These are phyloP conservation scores for Lathyrus tuberosus DNA, from an alignment of 306 rosid genomes.

Conservation along the genomic window DNA sequence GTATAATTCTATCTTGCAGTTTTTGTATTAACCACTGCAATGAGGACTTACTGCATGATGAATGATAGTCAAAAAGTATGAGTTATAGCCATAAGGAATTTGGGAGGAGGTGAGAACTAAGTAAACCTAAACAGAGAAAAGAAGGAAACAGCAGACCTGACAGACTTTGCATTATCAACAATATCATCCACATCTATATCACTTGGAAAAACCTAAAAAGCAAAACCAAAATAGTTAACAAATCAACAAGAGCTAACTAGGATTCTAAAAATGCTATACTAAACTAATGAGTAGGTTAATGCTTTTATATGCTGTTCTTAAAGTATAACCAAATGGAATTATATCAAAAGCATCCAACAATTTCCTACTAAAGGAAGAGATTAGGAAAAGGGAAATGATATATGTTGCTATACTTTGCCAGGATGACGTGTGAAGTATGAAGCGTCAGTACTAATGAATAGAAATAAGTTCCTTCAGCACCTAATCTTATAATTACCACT, in stretches of 20 bases:
- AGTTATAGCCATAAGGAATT: constrained; percentile 26
- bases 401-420: constrained; percentile 24
- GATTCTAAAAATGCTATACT: not conserved
- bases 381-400: constrained; percentile 4
- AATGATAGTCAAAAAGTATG: constrained; percentile 26
- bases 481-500: constrained; percentile 20
- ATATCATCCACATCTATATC: constrained; percentile 67
- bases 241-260: constrained; percentile 33
- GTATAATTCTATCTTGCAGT: constrained; percentile 72
- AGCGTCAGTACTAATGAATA: constrained; percentile 8
- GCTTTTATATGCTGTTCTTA: constrained; percentile 6
- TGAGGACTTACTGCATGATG: constrained; percentile 67
- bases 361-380: constrained; percentile 7
- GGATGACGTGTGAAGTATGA: constrained; percentile 9
- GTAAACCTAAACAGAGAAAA: constrained; percentile 9
- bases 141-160: constrained; percentile 57
- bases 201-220: constrained; percentile 77
- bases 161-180: constrained; percentile 62
- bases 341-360: constrained; percentile 21
- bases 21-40: constrained; percentile 76
- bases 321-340: constrained; percentile 25
- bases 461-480: constrained; percentile 6
- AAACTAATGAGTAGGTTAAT: constrained; percentile 11
- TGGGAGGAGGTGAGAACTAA: not conserved
- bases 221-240: constrained; percentile 33